A percentile compares a stretch with the other conserved stretches of the same genome.
Evolutionary conservation across 495 filamentous ascomycete species (phyloP).

Genomic region (Penicillium parvum): DNA sequence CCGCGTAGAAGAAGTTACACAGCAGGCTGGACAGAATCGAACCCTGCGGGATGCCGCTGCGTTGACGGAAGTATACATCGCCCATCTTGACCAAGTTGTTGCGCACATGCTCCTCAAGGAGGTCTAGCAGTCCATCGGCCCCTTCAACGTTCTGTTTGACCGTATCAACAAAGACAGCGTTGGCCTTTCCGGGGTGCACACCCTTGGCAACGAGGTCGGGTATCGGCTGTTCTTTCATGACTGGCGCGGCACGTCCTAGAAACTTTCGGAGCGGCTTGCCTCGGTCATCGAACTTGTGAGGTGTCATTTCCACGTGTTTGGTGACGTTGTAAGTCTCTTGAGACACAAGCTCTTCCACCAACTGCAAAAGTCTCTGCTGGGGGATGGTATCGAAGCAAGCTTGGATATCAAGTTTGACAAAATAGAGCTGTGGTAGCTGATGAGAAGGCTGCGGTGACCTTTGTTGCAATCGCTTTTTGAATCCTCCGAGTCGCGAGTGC

Average conservation of each 20-base stretch:
- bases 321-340: conserved; percentile 65
- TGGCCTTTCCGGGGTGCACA: conserved; percentile 39
- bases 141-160: conserved; percentile 48
- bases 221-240: conserved; percentile 49
- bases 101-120: conserved; percentile 72
- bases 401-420: conserved; percentile 88
- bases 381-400: conserved; percentile 96
- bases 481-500: conserved; percentile 66
- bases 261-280: conserved; percentile 59
- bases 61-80: conserved; percentile 85
- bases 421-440: conserved; percentile 52
- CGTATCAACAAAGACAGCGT: conserved; percentile 71
- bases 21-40: conserved; percentile 79
- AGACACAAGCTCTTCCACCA: conserved; percentile 61
- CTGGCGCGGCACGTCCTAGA: conserved; percentile 53
- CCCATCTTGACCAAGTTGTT: conserved; percentile 85
- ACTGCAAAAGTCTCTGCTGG: conserved; percentile 61
- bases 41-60: conserved; percentile 86
- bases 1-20: conserved; percentile 92
- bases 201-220: conserved; percentile 49
- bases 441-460: not conserved
- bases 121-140: conserved; percentile 56
- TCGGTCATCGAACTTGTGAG: conserved; percentile 5
- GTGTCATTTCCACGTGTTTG: conserved; percentile 69
- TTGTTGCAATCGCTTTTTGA: conserved; percentile 44